A percentile compares a stretch with the other conserved stretches of the same genome.
Conservation (phyloP, 2,329 filamentous ascomycete species). For the Pseudomassariella vexata region DNA sequence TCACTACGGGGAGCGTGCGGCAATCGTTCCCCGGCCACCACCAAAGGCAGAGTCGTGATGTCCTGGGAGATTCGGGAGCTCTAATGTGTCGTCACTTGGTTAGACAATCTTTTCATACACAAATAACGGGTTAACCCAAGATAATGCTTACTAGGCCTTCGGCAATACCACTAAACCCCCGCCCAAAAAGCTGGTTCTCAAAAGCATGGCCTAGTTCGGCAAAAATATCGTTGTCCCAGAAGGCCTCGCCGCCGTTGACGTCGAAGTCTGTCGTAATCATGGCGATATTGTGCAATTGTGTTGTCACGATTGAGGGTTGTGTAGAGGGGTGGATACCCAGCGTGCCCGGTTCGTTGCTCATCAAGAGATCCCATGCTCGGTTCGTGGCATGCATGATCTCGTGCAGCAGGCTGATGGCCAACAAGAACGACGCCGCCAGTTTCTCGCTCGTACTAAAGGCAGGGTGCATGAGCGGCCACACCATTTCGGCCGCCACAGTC, state of each 20-base stretch:
- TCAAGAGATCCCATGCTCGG: too few relatives aligned
- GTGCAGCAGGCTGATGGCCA: conserved; percentile 19
- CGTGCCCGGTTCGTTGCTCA: too few relatives aligned
- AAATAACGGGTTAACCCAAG: neutral
- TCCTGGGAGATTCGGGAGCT: neutral
- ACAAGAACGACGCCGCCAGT: conserved; percentile 12
- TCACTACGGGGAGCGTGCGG: neutral
- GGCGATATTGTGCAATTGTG: too few relatives aligned
- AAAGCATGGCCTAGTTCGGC: conserved; percentile 6
- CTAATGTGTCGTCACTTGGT: neutral
- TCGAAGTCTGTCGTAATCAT: too few relatives aligned
- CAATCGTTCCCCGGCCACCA: conserved; percentile 1
- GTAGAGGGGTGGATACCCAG: too few relatives aligned
- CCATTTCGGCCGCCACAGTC: conserved; percentile 13
- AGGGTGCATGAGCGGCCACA: conserved; percentile 21
- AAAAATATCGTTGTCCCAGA: conserved; percentile 1
- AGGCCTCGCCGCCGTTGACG: conserved; percentile 2
- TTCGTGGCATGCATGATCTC: conserved; percentile 18
- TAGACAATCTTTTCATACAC: conserved; percentile 1
- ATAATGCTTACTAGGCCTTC: fast-evolving
- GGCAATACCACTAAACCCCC: neutral
- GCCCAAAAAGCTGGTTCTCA: conserved; percentile 4
- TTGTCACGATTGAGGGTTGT: too few relatives aligned
- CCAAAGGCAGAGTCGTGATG: conserved; percentile 3
- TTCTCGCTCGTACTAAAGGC: conserved; percentile 20